Evolutionary conservation across 352 stramenopile species (phyloP), one percentile per base, ranked within the genome.

Genomic region (Phytopythium delawarense): DNA sequence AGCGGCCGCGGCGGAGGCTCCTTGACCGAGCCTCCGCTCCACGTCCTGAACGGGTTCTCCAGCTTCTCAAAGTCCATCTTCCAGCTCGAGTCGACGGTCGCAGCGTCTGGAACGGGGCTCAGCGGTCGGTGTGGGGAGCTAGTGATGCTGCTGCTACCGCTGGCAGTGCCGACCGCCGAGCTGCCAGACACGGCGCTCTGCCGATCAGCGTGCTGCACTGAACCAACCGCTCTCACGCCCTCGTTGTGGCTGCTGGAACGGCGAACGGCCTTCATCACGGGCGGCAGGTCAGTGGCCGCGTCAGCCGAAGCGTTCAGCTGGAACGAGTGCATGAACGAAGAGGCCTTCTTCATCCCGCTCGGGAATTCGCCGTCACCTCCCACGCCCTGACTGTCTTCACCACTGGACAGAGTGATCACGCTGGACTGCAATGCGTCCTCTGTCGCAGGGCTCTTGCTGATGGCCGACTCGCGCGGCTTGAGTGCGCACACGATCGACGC

Each of bases 401-500:
- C 12, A 16, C 34, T 35, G 4, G 46, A 52, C 21, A 52, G 46
- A 34, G 46, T 52, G 46, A 52, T 52, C 12, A 52, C 46, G 21
- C 46, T 34, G 2, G 46, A 25, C 15, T 32, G 12, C 46, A 52
- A 2, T 23, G 2, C 46, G 11, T 52, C 46, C 4, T 35, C 46
- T n/a, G 13, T 1, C 12, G 46, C 13, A 15, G 46, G 0, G 23
- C 0, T 21, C 23, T 52, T 32, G 46, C 23, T 52, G 46, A 8
- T 12, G 8, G 13, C 3, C 46, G 46, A 8, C 23, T 81, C 76
- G 39, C 53, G 72, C 20, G 74, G 71, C 51, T 78, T 72, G 3
- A 96, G 64, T 2, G 78, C 72, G 49, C 84, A 96, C 42, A 91
- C 84, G 48, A 96, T 94, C 1, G 84, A 89, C 28, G 83, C 87